Evolutionary conservation across 345 rosid genomes (phyloP).

Genomic region (Carallia pectinifolia): DNA sequence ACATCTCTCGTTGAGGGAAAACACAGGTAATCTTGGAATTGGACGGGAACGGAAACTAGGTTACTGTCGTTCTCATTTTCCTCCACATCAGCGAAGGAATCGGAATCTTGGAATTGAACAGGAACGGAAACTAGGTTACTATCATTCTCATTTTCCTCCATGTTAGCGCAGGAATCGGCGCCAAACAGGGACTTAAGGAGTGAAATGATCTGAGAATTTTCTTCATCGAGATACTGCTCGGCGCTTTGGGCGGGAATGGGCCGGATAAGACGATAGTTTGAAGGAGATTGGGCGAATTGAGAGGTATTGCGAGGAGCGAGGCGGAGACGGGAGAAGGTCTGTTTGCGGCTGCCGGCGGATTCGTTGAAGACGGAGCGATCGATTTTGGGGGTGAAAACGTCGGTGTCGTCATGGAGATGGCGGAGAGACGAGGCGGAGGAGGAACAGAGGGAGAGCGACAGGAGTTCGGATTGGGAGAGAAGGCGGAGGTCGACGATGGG

Average conservation of each 20-base stretch:
- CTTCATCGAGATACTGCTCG: conserved; percentile 41
- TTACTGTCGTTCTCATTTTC: conserved; percentile 19
- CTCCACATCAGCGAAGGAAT: conserved; percentile 5
- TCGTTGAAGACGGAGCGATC: conserved; percentile 93
- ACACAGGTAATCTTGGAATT: conserved; percentile 13
- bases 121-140: conserved; percentile 38
- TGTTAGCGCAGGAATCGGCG: conserved; percentile 12
- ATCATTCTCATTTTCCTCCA: conserved; percentile 16
- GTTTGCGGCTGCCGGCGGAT: conserved; percentile 92
- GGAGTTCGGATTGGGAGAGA: conserved; percentile 55
- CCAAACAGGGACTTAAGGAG: conserved; percentile 61
- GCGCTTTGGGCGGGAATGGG: conserved; percentile 21
- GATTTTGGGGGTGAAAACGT: conserved; percentile 60
- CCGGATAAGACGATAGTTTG: conserved; percentile 1
- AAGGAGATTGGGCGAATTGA: conserved; percentile 19
- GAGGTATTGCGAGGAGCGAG: conserved; percentile 54
- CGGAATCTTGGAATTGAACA: conserved; percentile 20
- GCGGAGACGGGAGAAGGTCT: conserved; percentile 87
- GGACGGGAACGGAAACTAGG: conserved; percentile 41
- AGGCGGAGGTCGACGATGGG: conserved; percentile 61
- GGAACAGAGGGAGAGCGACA: conserved; percentile 45
- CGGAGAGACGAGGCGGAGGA: conserved; percentile 36
- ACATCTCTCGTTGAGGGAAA: conserved; percentile 7
- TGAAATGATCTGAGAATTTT: conserved; percentile 42
- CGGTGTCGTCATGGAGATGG: conserved; percentile 31